phyloP scores from a whole-genome alignment of 192 early-diverging fungal species.

The Coemansia sp. region DNA sequence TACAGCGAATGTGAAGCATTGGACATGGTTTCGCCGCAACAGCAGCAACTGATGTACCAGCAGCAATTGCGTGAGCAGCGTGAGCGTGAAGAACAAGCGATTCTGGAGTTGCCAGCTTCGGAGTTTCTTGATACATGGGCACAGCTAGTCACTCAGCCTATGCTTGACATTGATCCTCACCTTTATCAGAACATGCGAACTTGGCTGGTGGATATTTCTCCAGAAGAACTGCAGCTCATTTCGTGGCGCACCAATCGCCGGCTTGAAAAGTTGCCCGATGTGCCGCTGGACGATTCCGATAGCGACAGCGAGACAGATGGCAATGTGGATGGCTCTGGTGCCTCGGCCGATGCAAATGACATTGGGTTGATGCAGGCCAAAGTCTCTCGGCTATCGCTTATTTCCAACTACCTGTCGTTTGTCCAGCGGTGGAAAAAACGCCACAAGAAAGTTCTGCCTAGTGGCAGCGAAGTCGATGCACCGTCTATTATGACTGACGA shows the following conservation, averaged over 20 bases:
- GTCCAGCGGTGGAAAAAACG: slow-evolving; percentile 30
- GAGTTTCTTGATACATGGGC: slow-evolving; percentile 38
- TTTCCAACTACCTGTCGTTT: slow-evolving; percentile 36
- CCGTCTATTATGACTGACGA: too few relatives aligned
- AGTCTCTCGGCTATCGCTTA: slow-evolving; percentile 21
- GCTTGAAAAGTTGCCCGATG: slow-evolving; percentile 44
- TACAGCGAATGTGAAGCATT: slow-evolving; percentile 17
- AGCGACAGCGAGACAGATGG: slow-evolving; percentile 1
- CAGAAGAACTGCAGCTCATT: not conserved
- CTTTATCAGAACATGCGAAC: slow-evolving; percentile 24
- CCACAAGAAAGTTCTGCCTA: too few relatives aligned
- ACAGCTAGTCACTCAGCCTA: slow-evolving; percentile 24
- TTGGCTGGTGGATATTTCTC: slow-evolving; percentile 25
- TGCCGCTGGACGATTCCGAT: slow-evolving; percentile 3
- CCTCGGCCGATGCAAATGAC: not conserved
- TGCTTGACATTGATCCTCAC: slow-evolving; percentile 15
- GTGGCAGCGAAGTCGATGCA: too few relatives aligned
- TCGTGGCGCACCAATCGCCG: slow-evolving; percentile 24
- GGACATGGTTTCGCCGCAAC: slow-evolving; percentile 11
- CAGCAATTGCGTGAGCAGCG: slow-evolving; percentile 17
- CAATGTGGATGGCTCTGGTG: not conserved
- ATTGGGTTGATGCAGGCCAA: slow-evolving; percentile 10
- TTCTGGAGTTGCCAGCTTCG: slow-evolving; percentile 23
- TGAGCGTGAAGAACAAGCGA: slow-evolving; percentile 29
- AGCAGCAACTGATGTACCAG: slow-evolving; percentile 20